These are phyloP conservation scores for Malus orientalis DNA, from an alignment of 306 rosid genomes.

Conservation along the genomic window DNA sequence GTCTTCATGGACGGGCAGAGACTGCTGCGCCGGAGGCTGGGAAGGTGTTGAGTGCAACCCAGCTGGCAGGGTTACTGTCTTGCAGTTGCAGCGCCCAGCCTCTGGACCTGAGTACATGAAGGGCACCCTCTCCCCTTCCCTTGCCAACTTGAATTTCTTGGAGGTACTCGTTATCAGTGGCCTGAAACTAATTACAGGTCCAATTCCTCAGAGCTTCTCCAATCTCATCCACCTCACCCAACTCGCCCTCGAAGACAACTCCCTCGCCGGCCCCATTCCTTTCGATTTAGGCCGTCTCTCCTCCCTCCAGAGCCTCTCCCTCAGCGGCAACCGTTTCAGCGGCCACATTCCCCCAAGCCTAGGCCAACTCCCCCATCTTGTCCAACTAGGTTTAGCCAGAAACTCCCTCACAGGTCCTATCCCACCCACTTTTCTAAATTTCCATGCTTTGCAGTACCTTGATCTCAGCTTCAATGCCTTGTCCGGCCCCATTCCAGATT, in stretches of 20 bases:
- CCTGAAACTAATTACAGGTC: constrained; percentile 67
- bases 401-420: constrained; percentile 60
- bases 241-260: constrained; percentile 65
- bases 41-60: constrained; percentile 80
- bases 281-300: constrained; percentile 57
- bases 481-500: constrained; percentile 58
- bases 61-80: constrained; percentile 64
- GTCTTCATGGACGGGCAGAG: constrained; percentile 65
- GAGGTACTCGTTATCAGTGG: constrained; percentile 80
- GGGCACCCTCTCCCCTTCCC: constrained; percentile 76
- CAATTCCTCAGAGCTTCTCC: constrained; percentile 68
- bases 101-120: constrained; percentile 49
- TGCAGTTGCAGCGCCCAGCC: constrained; percentile 70
- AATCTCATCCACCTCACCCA: constrained; percentile 64
- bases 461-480: constrained; percentile 73
- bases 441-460: constrained; percentile 50
- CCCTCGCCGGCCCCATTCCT: constrained; percentile 73
- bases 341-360: constrained; percentile 73
- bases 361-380: constrained; percentile 49
- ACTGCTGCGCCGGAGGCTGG: constrained; percentile 94
- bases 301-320: constrained; percentile 58
- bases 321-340: constrained; percentile 62
- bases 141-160: constrained; percentile 64
- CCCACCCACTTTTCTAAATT: constrained; percentile 46
- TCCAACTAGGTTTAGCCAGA: constrained; percentile 59